A percentile compares a stretch with the other conserved stretches of the same genome.
These are phyloP conservation scores for Zasmidium citrigriseum DNA, from an alignment of 2,329 filamentous ascomycete species.

Conservation along the genomic window DNA sequence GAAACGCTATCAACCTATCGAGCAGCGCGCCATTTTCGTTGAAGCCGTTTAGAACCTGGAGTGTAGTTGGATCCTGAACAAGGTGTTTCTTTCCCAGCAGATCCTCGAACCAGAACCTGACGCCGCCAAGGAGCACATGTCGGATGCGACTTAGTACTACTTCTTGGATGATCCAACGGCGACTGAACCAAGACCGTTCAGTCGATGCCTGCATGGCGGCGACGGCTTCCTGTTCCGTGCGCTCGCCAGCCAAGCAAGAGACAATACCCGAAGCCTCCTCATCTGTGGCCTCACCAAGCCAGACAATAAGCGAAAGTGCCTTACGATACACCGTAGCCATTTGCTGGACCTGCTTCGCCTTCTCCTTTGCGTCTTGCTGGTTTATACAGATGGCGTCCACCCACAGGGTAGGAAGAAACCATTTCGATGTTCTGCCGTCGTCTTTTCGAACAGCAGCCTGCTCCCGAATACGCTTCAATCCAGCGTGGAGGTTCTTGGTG, in stretches of 20 bases:
- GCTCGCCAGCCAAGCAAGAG: too few relatives aligned
- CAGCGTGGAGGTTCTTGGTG: background rate
- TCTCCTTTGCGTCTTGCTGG: slow-evolving; percentile 4
- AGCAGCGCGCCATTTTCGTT: too few relatives aligned
- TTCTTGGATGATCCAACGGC: background rate
- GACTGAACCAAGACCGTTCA: background rate
- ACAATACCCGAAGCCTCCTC: background rate
- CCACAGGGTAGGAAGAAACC: slow-evolving; percentile 1
- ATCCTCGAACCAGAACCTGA: background rate
- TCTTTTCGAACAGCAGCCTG: background rate
- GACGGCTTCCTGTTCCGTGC: too few relatives aligned
- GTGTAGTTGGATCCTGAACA: background rate
- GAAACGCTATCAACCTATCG: background rate
- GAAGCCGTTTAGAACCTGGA: too few relatives aligned
- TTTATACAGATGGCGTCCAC: slow-evolving; percentile 14
- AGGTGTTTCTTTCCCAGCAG: background rate
- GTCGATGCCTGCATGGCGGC: background rate
- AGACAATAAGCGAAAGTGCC: background rate
- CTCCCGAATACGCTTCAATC: background rate
- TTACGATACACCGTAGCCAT: slow-evolving; percentile 1
- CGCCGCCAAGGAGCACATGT: background rate
- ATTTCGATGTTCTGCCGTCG: background rate
- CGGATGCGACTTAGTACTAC: background rate
- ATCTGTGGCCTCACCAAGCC: background rate
- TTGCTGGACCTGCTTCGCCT: slow-evolving; percentile 1